Evolutionary conservation across 768 basidiomycete species (phyloP), one percentile per base, ranked within the genome.

Genomic region (Xerocomellus intermedius): DNA sequence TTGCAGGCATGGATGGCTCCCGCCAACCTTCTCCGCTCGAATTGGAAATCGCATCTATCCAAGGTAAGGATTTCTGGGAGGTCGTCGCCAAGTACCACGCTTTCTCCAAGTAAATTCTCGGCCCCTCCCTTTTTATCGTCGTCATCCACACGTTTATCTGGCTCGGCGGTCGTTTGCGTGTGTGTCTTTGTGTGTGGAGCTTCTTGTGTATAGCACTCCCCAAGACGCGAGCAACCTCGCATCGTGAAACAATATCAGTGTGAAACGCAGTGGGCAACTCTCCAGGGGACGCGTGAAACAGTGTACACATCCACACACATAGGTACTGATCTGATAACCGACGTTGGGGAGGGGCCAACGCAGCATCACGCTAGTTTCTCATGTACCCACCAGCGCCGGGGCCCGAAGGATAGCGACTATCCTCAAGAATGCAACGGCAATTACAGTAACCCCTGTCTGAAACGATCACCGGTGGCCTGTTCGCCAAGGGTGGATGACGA

Each of bases 21-120:
- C 84, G 87, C 60, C 79, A 83, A 62, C 86, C 87, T 21, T 75
- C 76, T 8, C 62, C 71, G 8, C 75, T 86, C 37, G 86, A 88
- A 68, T 60, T 80, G 42, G 78, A 82, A 62, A 75, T 85, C 22
- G 85, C 83, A 12, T 67, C 66, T 14, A 70, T 82, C 49, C 86
- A 87, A 55, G 86, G 85, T 19, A 76, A 77, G 59, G 52, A 69
- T 13, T 87, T 87, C 72, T 82, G 76, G 65, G 76, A 81, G 45
- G 69, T 61, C 36, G 74, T 83, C 21, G 59, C 77, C 57, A 77
- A 73, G 65, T 65, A 71, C 54, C 56, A 69, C 19, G 61, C 60
- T 5, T 26, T 24, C 41, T 42, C 59, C 52, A 55, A 59, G 49
- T 37, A 13, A 37, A 33, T 33, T 14, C 4, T 33, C 33, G 26